These are phyloP conservation scores for Neopestalotiopsis sp. DNA, from an alignment of 2,329 filamentous ascomycete species.

Conservation along the genomic window DNA sequence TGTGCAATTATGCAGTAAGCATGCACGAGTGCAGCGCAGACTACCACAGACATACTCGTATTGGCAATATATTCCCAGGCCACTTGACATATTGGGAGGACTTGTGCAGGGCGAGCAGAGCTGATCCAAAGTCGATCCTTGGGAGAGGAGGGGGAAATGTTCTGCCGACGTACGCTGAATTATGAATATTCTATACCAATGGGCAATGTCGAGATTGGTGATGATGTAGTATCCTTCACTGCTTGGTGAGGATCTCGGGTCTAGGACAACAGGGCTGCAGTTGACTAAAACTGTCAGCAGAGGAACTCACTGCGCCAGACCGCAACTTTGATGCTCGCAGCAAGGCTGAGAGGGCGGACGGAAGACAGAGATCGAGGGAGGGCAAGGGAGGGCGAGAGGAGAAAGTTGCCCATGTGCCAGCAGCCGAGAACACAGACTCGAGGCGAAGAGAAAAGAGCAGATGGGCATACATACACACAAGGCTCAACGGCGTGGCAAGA, in stretches of 20 bases:
- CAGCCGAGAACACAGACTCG: not conserved
- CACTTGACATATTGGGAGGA: not conserved
- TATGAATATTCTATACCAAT: not conserved
- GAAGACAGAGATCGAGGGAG: not conserved
- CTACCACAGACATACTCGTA: not conserved
- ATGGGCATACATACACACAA: not conserved
- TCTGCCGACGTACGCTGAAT: not conserved
- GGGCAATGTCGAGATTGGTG: not conserved
- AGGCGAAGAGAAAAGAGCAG: not conserved
- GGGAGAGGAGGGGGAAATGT: not conserved
- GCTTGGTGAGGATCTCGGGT: not conserved
- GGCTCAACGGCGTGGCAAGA: not conserved
- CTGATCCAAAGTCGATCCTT: not conserved
- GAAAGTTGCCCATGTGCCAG: not conserved
- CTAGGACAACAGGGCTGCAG: not conserved
- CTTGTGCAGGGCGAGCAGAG: not conserved
- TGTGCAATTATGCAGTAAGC: not conserved
- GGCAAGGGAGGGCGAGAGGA: not conserved
- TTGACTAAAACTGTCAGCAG: conserved; percentile 5
- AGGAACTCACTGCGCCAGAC: not conserved
- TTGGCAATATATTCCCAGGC: not conserved
- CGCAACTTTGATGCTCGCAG: not conserved
- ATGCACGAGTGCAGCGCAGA: not conserved
- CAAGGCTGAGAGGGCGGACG: not conserved
- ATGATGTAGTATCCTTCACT: not conserved